A percentile compares a stretch with the other conserved stretches of the same genome.
phyloP scores from a whole-genome alignment of 441 rosid species.

The Syzygium malaccense region DNA sequence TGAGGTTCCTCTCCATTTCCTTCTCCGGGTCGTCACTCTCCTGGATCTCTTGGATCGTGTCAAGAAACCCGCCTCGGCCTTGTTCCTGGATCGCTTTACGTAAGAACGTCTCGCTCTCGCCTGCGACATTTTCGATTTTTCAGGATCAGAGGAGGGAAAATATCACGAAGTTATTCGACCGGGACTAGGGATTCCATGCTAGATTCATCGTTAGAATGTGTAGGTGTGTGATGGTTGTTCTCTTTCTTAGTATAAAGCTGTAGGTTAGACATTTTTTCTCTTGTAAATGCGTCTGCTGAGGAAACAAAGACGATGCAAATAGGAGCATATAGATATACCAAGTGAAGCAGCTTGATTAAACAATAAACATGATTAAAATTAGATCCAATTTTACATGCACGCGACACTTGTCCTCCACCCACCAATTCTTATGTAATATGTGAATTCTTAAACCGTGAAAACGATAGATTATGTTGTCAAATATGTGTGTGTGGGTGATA shows the following conservation, averaged over 20 bases:
- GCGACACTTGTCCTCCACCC: neutral
- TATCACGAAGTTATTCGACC: neutral
- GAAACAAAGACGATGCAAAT: neutral
- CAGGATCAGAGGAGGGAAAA: neutral
- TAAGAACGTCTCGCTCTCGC: slow-evolving; percentile 84
- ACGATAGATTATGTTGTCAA: neutral
- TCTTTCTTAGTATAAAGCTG: neutral
- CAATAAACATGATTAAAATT: neutral
- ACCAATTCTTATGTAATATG: neutral
- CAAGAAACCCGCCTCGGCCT: slow-evolving; percentile 25
- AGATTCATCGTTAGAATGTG: neutral
- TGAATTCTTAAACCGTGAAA: no score
- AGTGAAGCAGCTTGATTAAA: neutral
- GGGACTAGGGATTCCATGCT: neutral
- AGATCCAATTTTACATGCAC: neutral
- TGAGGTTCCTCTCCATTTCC: slow-evolving; percentile 65
- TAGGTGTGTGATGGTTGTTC: neutral
- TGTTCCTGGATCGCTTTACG: slow-evolving; percentile 86
- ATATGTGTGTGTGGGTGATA: no score
- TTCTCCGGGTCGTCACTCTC: slow-evolving; percentile 30
- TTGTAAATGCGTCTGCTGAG: neutral
- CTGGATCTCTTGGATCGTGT: no score
- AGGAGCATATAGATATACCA: neutral
- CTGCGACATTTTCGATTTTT: slow-evolving; percentile 21
- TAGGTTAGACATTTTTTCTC: neutral